Evolutionary conservation across 163 green algal species (phyloP).

Genomic region (Chlamydomonas reinhardtii): DNA sequence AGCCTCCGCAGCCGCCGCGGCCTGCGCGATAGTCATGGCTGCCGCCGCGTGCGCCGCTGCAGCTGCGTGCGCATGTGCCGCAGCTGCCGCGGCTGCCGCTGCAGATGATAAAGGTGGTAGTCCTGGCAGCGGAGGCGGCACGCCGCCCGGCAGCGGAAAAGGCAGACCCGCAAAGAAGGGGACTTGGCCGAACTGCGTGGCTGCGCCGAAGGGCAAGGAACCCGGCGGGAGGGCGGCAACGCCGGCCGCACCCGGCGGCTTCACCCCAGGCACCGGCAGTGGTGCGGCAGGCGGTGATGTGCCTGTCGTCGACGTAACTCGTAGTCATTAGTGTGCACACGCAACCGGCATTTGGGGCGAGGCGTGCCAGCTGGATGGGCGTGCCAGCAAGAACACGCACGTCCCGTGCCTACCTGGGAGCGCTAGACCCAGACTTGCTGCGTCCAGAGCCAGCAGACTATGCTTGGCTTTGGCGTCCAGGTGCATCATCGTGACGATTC

Average conservation of each 20-base stretch:
- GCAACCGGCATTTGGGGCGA: too few species aligned
- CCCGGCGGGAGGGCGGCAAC: background rate
- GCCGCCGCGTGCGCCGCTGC: too few species aligned
- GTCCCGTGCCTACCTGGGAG: constrained; percentile 30
- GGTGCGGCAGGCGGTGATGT: constrained; percentile 9
- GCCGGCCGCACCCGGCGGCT: background rate
- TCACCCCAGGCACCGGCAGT: background rate
- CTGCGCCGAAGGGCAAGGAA: background rate
- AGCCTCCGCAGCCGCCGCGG: background rate
- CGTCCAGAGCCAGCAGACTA: constrained; percentile 35
- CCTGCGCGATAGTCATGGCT: background rate
- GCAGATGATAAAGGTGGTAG: constrained; percentile 7
- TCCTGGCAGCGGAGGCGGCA: background rate
- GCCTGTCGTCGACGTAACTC: background rate
- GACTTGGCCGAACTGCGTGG: background rate
- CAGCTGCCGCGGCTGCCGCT: background rate
- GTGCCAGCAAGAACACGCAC: too few species aligned
- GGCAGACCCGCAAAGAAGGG: constrained; percentile 10
- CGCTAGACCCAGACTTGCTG: constrained; percentile 25
- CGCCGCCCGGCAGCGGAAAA: background rate
- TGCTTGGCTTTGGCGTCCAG: constrained; percentile 36
- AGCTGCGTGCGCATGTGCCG: background rate
- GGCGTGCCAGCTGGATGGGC: too few species aligned
- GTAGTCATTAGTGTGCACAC: too few species aligned
- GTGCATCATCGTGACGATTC: constrained; percentile 12